Evolutionary conservation across 108 stramenopile species (phyloP).

Genomic region (Cylindrotheca closterium): DNA sequence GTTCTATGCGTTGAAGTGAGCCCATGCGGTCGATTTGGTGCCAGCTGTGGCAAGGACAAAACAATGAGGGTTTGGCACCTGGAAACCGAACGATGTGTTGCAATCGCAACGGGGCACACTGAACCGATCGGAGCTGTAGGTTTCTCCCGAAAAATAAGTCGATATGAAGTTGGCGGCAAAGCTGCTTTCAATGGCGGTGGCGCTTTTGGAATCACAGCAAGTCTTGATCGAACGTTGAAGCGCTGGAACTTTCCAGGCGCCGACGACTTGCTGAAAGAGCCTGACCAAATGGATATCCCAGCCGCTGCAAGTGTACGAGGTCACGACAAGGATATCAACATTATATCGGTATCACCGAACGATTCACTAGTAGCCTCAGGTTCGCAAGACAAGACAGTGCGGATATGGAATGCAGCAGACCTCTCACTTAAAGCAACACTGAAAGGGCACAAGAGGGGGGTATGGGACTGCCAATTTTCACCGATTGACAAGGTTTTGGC

Average conservation of each 20-base stretch:
- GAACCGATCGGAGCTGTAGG: slow-evolving; percentile 85
- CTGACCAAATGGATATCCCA: slow-evolving; percentile 26
- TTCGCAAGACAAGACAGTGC: slow-evolving; percentile 93
- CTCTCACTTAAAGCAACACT: slow-evolving; percentile 78
- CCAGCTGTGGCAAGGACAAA: slow-evolving; percentile 92
- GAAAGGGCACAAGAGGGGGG: slow-evolving; percentile 94
- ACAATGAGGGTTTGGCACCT: slow-evolving; percentile 81
- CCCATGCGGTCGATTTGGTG: slow-evolving; percentile 87
- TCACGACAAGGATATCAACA: slow-evolving; percentile 95
- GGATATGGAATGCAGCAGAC: slow-evolving; percentile 87
- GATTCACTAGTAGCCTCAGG: slow-evolving; percentile 95
- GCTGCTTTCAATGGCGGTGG: slow-evolving; percentile 83
- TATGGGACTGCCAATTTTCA: slow-evolving; percentile 96
- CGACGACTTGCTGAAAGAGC: slow-evolving; percentile 37
- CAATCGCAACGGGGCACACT: slow-evolving; percentile 81
- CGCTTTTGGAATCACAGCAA: slow-evolving; percentile 88
- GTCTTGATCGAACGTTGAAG: slow-evolving; percentile 92
- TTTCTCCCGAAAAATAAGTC: slow-evolving; percentile 70
- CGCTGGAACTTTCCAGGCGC: slow-evolving; percentile 88
- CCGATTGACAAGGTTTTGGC: slow-evolving; percentile 93
- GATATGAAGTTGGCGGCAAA: slow-evolving; percentile 83
- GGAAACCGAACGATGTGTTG: slow-evolving; percentile 47
- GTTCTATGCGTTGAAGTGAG: slow-evolving; percentile 90
- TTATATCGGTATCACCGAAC: slow-evolving; percentile 92
- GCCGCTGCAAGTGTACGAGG: slow-evolving; percentile 67